phyloP scores from a whole-genome alignment of 805 yeast species.

The Hemisphaericaspora nanyangensis region DNA sequence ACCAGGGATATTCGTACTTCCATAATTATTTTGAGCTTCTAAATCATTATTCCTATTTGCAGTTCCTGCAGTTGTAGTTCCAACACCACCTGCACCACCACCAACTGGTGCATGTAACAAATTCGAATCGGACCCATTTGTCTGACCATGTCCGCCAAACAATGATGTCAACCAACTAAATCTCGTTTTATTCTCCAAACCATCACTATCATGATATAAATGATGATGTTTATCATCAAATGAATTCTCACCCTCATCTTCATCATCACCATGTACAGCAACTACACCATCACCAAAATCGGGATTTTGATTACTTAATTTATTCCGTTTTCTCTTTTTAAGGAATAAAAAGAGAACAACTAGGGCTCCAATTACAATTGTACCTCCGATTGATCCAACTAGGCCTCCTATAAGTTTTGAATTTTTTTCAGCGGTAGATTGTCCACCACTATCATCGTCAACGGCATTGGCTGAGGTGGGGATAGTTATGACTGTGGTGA shows the following conservation, averaged over 20 bases:
- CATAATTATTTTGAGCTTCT: constrained; percentile 20
- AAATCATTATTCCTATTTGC: constrained; percentile 19
- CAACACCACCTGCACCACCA: constrained; percentile 5
- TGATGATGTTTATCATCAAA: constrained; percentile 4
- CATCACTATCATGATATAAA: constrained; percentile 7
- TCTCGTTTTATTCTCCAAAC: constrained; percentile 2
- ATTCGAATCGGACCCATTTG: constrained; percentile 4
- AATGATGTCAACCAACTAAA: constrained; percentile 6
- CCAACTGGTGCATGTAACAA: constrained; percentile 3
- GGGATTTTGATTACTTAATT: constrained; percentile 39
- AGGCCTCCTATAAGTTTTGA: constrained; percentile 41
- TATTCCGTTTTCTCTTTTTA: constrained; percentile 24
- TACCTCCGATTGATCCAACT: constrained; percentile 46
- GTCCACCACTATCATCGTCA: constrained; percentile 9
- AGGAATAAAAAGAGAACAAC: constrained; percentile 34
- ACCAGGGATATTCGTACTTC: constrained; percentile 9
- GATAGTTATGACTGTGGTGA: constrained; percentile 36
- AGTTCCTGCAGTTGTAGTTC: constrained; percentile 1
- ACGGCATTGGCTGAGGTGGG: constrained; percentile 28
- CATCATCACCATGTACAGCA: constrained; percentile 13
- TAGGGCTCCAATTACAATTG: constrained; percentile 35
- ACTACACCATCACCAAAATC: constrained; percentile 34
- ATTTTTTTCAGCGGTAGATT: constrained; percentile 18
- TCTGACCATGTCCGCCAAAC: constrained; percentile 1
- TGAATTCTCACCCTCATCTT: constrained; percentile 8